phyloP scores from a whole-genome alignment of 345 rosid genomes.

The Noccaea caerulescens region DNA sequence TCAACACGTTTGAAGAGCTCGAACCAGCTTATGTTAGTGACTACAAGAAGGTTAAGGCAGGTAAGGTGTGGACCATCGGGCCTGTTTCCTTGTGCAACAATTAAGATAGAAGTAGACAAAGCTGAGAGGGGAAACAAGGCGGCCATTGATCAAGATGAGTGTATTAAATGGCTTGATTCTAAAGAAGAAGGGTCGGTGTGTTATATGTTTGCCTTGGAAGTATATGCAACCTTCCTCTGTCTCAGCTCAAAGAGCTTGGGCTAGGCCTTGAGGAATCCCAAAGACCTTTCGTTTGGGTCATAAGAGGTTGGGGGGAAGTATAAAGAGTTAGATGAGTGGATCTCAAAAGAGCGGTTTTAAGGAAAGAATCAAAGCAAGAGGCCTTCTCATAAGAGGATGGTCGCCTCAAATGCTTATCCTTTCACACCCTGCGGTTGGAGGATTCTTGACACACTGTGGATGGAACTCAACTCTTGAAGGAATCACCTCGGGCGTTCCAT shows the following conservation, averaged over 20 bases:
- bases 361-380: slow-evolving; percentile 43
- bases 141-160: slow-evolving; percentile 26
- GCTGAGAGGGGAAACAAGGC: slow-evolving; percentile 50
- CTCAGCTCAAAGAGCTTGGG: slow-evolving; percentile 49
- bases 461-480: slow-evolving; percentile 73
- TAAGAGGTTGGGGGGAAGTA: slow-evolving; percentile 37
- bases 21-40: slow-evolving; percentile 45
- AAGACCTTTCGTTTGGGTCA: slow-evolving; percentile 60
- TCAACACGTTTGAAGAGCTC: slow-evolving; percentile 51
- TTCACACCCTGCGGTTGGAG: slow-evolving; percentile 56
- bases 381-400: slow-evolving; percentile 59
- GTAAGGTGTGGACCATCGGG: slow-evolving; percentile 51
- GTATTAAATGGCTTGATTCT: slow-evolving; percentile 52
- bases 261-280: slow-evolving; percentile 52
- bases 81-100: slow-evolving; percentile 49
- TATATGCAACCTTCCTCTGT: slow-evolving; percentile 27
- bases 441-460: slow-evolving; percentile 69
- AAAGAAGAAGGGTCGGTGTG: slow-evolving; percentile 23
- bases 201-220: slow-evolving; percentile 58
- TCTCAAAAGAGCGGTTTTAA: slow-evolving; percentile 36
- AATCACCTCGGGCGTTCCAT: slow-evolving; percentile 50
- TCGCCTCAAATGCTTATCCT: slow-evolving; percentile 63
- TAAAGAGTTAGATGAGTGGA: slow-evolving; percentile 39
- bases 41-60: slow-evolving; percentile 32
- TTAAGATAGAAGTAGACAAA: slow-evolving; percentile 36